A percentile compares a stretch with the other conserved stretches of the same genome.
Evolutionary conservation across 108 stramenopile species (phyloP).

Genomic region (Fistulifera pelliculosa): DNA sequence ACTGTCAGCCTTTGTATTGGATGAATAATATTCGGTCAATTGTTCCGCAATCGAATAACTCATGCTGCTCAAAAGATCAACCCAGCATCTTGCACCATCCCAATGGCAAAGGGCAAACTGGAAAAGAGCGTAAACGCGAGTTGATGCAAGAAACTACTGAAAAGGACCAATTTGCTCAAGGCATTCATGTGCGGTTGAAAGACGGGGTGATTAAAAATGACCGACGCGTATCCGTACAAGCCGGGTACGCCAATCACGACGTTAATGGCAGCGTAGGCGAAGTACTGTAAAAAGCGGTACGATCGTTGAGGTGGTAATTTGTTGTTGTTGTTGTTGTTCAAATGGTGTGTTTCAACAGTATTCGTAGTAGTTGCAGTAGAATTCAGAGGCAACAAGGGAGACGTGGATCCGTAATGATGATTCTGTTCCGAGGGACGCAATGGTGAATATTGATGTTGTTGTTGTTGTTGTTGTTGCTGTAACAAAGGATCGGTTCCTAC

Average conservation of each 20-base stretch:
- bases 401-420: too few relatives aligned
- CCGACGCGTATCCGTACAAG: slow-evolving; percentile 85
- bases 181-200: slow-evolving; percentile 67
- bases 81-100: slow-evolving; percentile 95
- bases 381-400: too few relatives aligned
- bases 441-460: too few relatives aligned
- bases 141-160: slow-evolving; percentile 83
- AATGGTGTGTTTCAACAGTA: too few relatives aligned
- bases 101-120: slow-evolving; percentile 85
- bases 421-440: too few relatives aligned
- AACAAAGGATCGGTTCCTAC: too few relatives aligned
- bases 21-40: slow-evolving; percentile 16
- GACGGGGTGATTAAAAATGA: slow-evolving; percentile 74
- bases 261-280: slow-evolving; percentile 23
- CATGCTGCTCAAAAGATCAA: slow-evolving; percentile 90
- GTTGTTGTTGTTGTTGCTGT: too few relatives aligned
- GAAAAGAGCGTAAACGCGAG: slow-evolving; percentile 70
- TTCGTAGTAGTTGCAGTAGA: too few relatives aligned
- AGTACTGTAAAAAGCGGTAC: neutral
- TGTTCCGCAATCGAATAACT: slow-evolving; percentile 67
- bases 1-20: slow-evolving; percentile 11
- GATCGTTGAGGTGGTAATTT: too few relatives aligned
- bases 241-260: slow-evolving; percentile 69
- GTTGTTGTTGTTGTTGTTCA: too few relatives aligned
- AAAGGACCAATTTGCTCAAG: slow-evolving; percentile 77